Conservation (phyloP, 352 stramenopile genomes). For the Phytophthora citrophthora region DNA sequence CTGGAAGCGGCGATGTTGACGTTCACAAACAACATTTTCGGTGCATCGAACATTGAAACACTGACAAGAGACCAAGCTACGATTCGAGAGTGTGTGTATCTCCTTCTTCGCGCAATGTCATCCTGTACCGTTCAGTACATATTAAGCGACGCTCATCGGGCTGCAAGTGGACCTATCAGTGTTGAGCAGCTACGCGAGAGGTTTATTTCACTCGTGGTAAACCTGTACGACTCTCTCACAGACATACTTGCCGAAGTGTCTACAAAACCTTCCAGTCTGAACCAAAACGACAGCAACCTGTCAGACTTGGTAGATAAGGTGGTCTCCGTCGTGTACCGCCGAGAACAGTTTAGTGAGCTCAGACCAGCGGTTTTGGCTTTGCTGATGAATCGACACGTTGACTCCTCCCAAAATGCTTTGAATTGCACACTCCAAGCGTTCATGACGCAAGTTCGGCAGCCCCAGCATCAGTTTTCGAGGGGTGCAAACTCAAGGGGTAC, state of each 20-base stretch:
- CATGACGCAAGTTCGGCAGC: no score
- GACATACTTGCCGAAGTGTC: not conserved
- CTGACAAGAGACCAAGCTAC: not conserved
- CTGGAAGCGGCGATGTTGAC: constrained; percentile 4
- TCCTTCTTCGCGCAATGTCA: constrained; percentile 6
- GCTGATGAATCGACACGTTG: no score
- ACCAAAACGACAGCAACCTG: not conserved
- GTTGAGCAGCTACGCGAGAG: not conserved
- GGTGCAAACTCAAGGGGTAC: no score
- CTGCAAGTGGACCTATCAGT: not conserved
- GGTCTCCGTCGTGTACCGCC: no score
- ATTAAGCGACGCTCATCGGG: not conserved
- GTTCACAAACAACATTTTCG: constrained; percentile 9
- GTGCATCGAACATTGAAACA: not conserved
- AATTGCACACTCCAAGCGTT: no score
- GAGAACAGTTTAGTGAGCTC: no score
- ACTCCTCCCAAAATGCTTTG: no score
- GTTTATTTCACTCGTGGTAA: constrained; percentile 19
- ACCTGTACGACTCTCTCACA: constrained; percentile 21
- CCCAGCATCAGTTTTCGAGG: no score
- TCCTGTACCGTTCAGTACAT: constrained; percentile 10
- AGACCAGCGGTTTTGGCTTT: no score
- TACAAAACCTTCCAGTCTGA: no score
- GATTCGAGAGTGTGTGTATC: constrained; percentile 5
- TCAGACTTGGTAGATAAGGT: no score